A percentile compares a stretch with the other conserved stretches of the same genome.
Conservation (phyloP, 495 filamentous ascomycete species). For the Hypoxylon subgilvum region DNA sequence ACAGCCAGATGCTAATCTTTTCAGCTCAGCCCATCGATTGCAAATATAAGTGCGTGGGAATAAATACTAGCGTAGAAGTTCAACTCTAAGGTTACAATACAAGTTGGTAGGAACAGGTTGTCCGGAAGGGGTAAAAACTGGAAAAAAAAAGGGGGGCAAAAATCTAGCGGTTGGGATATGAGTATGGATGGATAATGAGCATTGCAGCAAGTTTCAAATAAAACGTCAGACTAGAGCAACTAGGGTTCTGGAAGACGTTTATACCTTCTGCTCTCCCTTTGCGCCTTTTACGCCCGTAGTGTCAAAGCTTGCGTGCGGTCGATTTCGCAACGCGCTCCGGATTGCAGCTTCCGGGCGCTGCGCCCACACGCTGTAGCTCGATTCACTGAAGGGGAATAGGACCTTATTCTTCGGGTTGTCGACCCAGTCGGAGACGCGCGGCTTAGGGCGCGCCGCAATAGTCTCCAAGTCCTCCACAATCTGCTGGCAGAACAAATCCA, state of each 20-base stretch:
- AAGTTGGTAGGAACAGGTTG: too few species aligned
- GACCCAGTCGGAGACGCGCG: conserved; percentile 64
- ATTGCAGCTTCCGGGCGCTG: conserved; percentile 57
- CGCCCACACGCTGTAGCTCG: conserved; percentile 66
- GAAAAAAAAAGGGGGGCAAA: too few species aligned
- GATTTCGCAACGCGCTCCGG: conserved; percentile 46
- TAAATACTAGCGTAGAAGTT: too few species aligned
- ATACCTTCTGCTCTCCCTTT: conserved; percentile 20
- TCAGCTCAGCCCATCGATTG: not conserved
- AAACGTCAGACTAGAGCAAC: too few species aligned
- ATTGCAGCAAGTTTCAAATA: too few species aligned
- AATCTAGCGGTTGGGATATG: too few species aligned
- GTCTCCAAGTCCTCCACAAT: conserved; percentile 75
- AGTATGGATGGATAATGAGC: too few species aligned
- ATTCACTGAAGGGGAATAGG: conserved; percentile 69
- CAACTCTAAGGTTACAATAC: too few species aligned
- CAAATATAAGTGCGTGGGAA: not conserved
- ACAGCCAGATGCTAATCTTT: not conserved
- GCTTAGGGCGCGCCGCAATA: conserved; percentile 65
- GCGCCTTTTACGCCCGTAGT: conserved; percentile 3
- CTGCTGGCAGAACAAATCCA: conserved; percentile 77
- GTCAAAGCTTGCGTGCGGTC: conserved; percentile 48
- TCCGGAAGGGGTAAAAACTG: too few species aligned
- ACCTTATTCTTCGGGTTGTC: conserved; percentile 64
- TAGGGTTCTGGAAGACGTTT: too few species aligned